These are phyloP conservation scores for Tricholomella constricta DNA, from an alignment of 768 basidiomycete genomes.

Conservation along the genomic window DNA sequence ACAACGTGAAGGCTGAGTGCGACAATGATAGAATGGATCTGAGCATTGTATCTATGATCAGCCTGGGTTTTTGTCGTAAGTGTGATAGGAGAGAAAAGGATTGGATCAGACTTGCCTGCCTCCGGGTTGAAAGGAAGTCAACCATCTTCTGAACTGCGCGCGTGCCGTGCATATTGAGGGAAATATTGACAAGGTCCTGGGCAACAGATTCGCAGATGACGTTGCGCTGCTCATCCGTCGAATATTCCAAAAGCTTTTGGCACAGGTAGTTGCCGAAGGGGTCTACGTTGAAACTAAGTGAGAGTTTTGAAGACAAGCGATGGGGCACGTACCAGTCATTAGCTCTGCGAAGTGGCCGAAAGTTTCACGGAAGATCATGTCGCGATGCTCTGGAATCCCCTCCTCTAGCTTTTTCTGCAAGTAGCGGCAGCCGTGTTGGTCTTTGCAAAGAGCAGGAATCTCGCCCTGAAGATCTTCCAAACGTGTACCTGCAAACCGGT, in stretches of 20 bases:
- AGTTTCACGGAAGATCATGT: slow-evolving; percentile 99
- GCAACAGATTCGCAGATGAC: slow-evolving; percentile 97
- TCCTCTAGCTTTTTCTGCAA: slow-evolving; percentile 99
- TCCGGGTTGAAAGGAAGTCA: slow-evolving; percentile 92
- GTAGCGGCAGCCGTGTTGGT: slow-evolving; percentile 98
- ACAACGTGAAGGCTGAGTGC: slow-evolving; percentile 98
- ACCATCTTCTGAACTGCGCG: slow-evolving; percentile 99
- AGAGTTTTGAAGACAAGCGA: slow-evolving; percentile 1
- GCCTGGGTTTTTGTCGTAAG: slow-evolving; percentile 63
- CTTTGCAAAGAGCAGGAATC: slow-evolving; percentile 93
- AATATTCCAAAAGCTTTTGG: slow-evolving; percentile 96
- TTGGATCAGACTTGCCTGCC: slow-evolving; percentile 70
- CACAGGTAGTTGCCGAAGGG: slow-evolving; percentile 99
- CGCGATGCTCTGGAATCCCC: slow-evolving; percentile 91
- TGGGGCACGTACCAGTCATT: slow-evolving; percentile 77
- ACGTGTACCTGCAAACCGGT: slow-evolving; percentile 94
- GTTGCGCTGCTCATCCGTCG: slow-evolving; percentile 96
- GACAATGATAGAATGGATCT: slow-evolving; percentile 96
- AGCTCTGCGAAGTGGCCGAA: slow-evolving; percentile 97
- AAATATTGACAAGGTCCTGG: slow-evolving; percentile 96
- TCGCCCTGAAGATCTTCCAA: slow-evolving; percentile 96
- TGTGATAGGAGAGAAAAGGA: slow-evolving; percentile 40
- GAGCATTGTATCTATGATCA: slow-evolving; percentile 80
- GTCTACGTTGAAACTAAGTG: slow-evolving; percentile 47
- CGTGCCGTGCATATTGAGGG: slow-evolving; percentile 99